Base-by-base conservation (phyloP, 2,329 filamentous ascomycete genomes). In the Diaporthe longicolla region DNA sequence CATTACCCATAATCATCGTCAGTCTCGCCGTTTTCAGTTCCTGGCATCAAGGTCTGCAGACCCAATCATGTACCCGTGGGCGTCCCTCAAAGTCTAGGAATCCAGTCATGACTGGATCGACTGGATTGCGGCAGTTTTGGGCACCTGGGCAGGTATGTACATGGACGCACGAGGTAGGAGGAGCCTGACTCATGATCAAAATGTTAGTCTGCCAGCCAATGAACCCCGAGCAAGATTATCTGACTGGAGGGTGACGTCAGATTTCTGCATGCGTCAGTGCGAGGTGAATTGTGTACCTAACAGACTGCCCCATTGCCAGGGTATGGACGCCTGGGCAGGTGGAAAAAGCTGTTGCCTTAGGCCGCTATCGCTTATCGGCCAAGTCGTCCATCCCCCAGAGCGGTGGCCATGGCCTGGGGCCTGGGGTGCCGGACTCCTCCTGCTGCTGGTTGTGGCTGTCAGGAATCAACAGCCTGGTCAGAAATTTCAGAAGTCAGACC, bases 401-500 rank as follows among this genome's bases (percentile, higher is more conserved):
- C 37, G 35, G 50, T 40, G 26, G 58, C 45, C n/a, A 26, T 32
- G 52, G 52, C 13, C 24, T 8, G 29, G 32, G 40, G 15, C n/a
- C n/a, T n/a, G n/a, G 40, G 40, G 40, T 43, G 40, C 40, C 19
- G 15, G 40, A 17, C 40, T 19, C 15, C 40, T 37, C 13, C 37
- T 17, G 15, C 40, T 19, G 40, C 40, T 48, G 45, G 48, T 24
- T 37, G n/a, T 17, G 17, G n/a, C 24, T 3, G 10, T 50, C 19
- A 70, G 54, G 40, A 57, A 57, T 70, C 59, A 65, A 40, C 63
- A 65, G 59, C 63, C 48, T 68, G 32, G 58, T 68, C 73, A 74
- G 73, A 74, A 73, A 74, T 73, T 74, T 74, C 73, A 74, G 37
- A 61, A 48, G 63, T 26, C 50, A 71, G 50, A 54, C 70, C 73